These are phyloP conservation scores for Rhizophagus clarus DNA, from an alignment of 192 early-diverging fungal genomes.

Conservation along the genomic window DNA sequence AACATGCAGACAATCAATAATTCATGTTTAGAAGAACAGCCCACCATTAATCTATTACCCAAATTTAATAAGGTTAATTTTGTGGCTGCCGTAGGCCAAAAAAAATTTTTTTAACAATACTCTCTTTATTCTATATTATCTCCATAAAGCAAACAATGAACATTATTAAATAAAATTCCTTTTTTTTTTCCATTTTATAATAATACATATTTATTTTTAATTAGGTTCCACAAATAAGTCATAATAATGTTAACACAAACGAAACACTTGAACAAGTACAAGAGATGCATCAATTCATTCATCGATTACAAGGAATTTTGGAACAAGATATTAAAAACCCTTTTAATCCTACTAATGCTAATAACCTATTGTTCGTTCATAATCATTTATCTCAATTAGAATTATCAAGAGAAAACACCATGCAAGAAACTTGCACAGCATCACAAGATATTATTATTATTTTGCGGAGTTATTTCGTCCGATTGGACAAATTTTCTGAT, in stretches of 20 bases:
- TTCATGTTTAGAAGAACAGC: background rate
- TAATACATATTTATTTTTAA: background rate
- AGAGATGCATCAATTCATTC: slow-evolving; percentile 80
- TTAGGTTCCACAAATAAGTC: slow-evolving; percentile 87
- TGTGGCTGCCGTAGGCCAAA: background rate
- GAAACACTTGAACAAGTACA: slow-evolving; percentile 84
- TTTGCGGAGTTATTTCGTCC: slow-evolving; percentile 81
- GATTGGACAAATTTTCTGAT: slow-evolving; percentile 74
- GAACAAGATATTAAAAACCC: slow-evolving; percentile 62
- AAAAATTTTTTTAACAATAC: background rate
- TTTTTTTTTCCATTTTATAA: background rate
- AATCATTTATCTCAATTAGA: slow-evolving; percentile 85
- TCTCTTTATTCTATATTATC: background rate
- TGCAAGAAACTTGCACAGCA: slow-evolving; percentile 68
- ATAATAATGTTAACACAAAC: slow-evolving; percentile 90
- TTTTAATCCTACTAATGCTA: slow-evolving; percentile 68
- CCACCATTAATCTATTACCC: background rate
- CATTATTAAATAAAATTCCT: background rate
- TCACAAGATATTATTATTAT: slow-evolving; percentile 80
- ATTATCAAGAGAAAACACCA: slow-evolving; percentile 80
- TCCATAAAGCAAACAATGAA: background rate
- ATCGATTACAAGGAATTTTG: slow-evolving; percentile 68
- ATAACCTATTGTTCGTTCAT: slow-evolving; percentile 87
- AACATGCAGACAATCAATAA: background rate
- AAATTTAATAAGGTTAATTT: background rate